Conservation (phyloP, 306 rosid species). For the Pyrus bretschneideri region DNA sequence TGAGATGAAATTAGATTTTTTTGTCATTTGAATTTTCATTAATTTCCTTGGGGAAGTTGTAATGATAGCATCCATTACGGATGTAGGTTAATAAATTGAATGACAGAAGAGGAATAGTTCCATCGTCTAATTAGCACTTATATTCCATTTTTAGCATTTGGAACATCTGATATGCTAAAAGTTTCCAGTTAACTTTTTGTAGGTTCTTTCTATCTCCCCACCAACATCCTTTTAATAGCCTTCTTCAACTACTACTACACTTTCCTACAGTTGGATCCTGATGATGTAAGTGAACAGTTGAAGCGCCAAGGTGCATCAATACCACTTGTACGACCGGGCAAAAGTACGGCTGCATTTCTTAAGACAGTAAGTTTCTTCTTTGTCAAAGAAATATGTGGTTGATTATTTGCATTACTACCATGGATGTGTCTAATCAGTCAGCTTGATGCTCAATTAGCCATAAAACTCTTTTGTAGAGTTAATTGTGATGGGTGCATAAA, state of each 20-base stretch:
- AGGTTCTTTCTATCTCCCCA: constrained; percentile 89
- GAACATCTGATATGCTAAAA: constrained; percentile 1
- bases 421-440: not conserved
- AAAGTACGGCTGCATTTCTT: constrained; percentile 72
- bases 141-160: not conserved
- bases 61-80: not conserved
- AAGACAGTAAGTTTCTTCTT: constrained; percentile 53
- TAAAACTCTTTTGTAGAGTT: not conserved
- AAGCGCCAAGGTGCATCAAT: constrained; percentile 96
- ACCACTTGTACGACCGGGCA: constrained; percentile 92
- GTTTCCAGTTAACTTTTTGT: constrained; percentile 24
- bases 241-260: constrained; percentile 99
- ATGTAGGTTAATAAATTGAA: not conserved
- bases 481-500: not conserved
- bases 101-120: not conserved
- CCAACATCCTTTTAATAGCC: constrained; percentile 81
- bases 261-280: constrained; percentile 91
- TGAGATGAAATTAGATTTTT: not conserved
- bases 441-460: constrained; percentile 1
- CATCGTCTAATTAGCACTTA: not conserved
- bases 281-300: constrained; percentile 91
- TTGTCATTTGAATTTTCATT: not conserved
- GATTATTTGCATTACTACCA: not conserved
- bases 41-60: not conserved
- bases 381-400: not conserved